Conservation (phyloP, 208 protist species). For the Trypanosoma cruzi region DNA sequence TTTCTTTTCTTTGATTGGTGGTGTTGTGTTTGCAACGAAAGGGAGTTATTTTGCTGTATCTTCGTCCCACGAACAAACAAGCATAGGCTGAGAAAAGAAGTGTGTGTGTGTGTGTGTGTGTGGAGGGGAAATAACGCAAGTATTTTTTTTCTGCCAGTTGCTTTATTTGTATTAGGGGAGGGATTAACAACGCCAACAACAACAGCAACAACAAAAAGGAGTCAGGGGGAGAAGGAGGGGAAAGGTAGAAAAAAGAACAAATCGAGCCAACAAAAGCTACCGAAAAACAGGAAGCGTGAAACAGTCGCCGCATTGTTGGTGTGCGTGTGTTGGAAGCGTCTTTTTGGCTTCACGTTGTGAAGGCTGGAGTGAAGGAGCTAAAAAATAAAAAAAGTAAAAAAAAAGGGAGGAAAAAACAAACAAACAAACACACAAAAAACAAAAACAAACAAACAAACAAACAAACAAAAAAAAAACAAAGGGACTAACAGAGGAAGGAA, state of each 20-base stretch:
- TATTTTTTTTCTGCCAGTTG: too few relatives aligned
- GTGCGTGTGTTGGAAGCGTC: not conserved
- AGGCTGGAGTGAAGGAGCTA: not conserved
- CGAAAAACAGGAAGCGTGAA: not conserved
- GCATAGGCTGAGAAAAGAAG: not conserved
- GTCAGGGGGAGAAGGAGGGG: not conserved
- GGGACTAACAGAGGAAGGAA: not conserved
- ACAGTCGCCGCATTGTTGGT: not conserved
- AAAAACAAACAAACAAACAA: constrained; percentile 1
- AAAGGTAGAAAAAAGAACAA: not conserved
- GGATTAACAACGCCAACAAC: too few relatives aligned
- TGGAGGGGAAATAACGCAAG: too few relatives aligned
- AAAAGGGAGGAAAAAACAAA: too few relatives aligned
- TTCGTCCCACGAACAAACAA: not conserved
- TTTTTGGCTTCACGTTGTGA: not conserved
- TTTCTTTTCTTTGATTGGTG: not conserved
- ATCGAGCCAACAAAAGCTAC: not conserved
- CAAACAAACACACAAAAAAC: not conserved
- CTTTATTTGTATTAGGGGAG: too few relatives aligned
- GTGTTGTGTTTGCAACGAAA: too few relatives aligned
- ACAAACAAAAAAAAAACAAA: not conserved
- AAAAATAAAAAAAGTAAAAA: constrained; percentile 8
- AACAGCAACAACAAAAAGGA: too few relatives aligned
- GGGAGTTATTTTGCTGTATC: not conserved
- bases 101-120: too few relatives aligned